phyloP scores from a whole-genome alignment of 2,329 filamentous ascomycete species.

The Nemania serpens region DNA sequence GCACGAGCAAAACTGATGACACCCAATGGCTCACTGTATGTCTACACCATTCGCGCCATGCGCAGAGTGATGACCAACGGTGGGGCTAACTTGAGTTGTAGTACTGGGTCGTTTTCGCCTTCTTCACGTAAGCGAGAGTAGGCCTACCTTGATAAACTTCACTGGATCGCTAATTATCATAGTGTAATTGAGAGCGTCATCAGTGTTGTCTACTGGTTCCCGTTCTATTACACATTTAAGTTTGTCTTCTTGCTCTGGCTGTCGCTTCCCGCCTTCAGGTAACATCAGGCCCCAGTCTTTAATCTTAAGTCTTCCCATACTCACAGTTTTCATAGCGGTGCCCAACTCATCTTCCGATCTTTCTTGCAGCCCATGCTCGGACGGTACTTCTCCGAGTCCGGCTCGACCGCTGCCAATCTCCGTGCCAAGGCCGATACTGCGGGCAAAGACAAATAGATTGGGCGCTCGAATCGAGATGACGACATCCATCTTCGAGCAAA shows the following conservation, averaged over 20 bases:
- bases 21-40: slow-evolving; percentile 79
- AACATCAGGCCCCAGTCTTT: slow-evolving; percentile 45
- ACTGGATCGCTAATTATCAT: slow-evolving; percentile 23
- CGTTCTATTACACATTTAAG: slow-evolving; percentile 99
- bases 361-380: slow-evolving; percentile 90
- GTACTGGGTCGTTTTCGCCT: slow-evolving; percentile 89
- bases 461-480: slow-evolving; percentile 19
- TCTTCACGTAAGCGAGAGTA: slow-evolving; percentile 65
- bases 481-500: slow-evolving; percentile 26
- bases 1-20: slow-evolving; percentile 71
- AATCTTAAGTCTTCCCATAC: neutral
- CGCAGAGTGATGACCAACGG: slow-evolving; percentile 10
- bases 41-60: slow-evolving; percentile 37
- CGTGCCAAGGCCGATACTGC: slow-evolving; percentile 83
- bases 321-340: slow-evolving; percentile 66
- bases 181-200: slow-evolving; percentile 80
- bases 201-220: slow-evolving; percentile 90
- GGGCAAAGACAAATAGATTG: slow-evolving; percentile 68
- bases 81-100: slow-evolving; percentile 45
- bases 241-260: slow-evolving; percentile 98
- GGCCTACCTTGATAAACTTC: neutral
- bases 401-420: slow-evolving; percentile 82
- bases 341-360: slow-evolving; percentile 95
- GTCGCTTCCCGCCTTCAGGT: slow-evolving; percentile 92
- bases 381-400: slow-evolving; percentile 78